Evolutionary conservation across 371 early-diverging fungal species (phyloP).

Genomic region (Lichtheimia ornata): DNA sequence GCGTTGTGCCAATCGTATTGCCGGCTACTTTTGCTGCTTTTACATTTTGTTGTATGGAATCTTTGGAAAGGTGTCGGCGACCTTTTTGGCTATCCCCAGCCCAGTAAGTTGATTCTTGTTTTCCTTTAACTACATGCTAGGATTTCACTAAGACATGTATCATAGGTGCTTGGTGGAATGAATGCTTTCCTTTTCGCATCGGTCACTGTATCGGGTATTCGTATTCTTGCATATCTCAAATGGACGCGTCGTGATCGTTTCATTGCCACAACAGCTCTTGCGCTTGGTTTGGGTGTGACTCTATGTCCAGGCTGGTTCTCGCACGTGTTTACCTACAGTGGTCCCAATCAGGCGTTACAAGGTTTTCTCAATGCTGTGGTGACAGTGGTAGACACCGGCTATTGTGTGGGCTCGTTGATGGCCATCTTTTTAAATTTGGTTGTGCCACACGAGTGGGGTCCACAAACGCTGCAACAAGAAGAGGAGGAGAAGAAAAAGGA

Average conservation of each 20-base stretch:
- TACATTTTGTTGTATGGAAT: slow-evolving; percentile 61
- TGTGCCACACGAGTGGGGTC: slow-evolving; percentile 47
- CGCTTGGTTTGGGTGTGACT: slow-evolving; percentile 59
- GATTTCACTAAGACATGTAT: too few relatives aligned
- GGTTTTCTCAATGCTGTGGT: slow-evolving; percentile 59
- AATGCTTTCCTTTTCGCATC: slow-evolving; percentile 64
- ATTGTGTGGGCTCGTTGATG: slow-evolving; percentile 54
- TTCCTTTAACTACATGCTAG: too few relatives aligned
- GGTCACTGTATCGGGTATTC: slow-evolving; percentile 65
- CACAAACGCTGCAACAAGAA: slow-evolving; percentile 33
- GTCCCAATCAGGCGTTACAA: slow-evolving; percentile 43
- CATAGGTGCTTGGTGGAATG: slow-evolving; percentile 52
- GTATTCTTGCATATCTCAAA: slow-evolving; percentile 59
- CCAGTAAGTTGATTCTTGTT: slow-evolving; percentile 24
- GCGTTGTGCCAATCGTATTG: slow-evolving; percentile 63
- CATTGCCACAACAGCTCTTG: slow-evolving; percentile 51
- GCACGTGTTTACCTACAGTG: slow-evolving; percentile 56
- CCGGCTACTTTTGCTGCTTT: slow-evolving; percentile 63
- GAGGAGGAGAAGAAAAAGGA: slow-evolving; percentile 31
- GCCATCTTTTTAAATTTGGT: slow-evolving; percentile 56
- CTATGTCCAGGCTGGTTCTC: slow-evolving; percentile 53
- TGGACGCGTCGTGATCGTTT: slow-evolving; percentile 72
- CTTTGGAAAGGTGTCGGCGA: slow-evolving; percentile 65
- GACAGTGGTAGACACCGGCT: slow-evolving; percentile 60
- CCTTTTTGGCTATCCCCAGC: slow-evolving; percentile 58